Evolutionary conservation across 495 filamentous ascomycete species (phyloP).

Genomic region (Aspergillus ellipticus): DNA sequence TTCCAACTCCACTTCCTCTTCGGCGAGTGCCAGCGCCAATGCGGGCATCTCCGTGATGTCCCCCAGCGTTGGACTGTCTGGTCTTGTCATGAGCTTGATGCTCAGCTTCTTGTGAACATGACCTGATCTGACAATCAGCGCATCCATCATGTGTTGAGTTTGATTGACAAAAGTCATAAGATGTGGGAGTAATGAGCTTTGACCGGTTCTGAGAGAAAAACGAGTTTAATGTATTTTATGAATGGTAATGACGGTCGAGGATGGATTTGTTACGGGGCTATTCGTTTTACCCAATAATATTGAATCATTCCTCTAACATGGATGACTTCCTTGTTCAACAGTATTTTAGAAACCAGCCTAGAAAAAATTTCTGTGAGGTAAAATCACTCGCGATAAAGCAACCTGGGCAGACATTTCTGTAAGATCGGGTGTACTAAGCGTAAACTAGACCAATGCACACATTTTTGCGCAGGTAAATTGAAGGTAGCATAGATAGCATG

Average conservation of each 20-base stretch:
- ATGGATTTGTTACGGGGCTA: too few species aligned
- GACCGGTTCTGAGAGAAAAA: not conserved
- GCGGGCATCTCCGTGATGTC: not conserved
- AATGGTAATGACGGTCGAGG: conserved; percentile 1
- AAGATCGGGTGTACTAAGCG: too few species aligned
- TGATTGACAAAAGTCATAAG: not conserved
- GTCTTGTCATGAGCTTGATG: not conserved
- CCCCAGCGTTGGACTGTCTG: not conserved
- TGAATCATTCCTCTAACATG: too few species aligned
- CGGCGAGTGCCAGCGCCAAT: conserved; percentile 2
- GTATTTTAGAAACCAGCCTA: too few species aligned
- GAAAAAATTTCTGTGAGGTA: too few species aligned
- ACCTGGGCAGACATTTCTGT: too few species aligned
- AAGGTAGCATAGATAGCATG: too few species aligned
- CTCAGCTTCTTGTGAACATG: not conserved
- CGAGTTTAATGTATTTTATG: not conserved
- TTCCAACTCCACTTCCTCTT: conserved; percentile 4
- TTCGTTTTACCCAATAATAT: too few species aligned
- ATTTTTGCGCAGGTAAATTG: too few species aligned
- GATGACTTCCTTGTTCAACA: too few species aligned
- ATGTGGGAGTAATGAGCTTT: not conserved
- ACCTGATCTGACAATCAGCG: not conserved
- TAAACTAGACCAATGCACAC: not conserved
- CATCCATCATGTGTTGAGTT: not conserved
- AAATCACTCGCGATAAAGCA: too few species aligned